phyloP scores from a whole-genome alignment of 192 early-diverging fungal species.

The Coemansia sp. region DNA sequence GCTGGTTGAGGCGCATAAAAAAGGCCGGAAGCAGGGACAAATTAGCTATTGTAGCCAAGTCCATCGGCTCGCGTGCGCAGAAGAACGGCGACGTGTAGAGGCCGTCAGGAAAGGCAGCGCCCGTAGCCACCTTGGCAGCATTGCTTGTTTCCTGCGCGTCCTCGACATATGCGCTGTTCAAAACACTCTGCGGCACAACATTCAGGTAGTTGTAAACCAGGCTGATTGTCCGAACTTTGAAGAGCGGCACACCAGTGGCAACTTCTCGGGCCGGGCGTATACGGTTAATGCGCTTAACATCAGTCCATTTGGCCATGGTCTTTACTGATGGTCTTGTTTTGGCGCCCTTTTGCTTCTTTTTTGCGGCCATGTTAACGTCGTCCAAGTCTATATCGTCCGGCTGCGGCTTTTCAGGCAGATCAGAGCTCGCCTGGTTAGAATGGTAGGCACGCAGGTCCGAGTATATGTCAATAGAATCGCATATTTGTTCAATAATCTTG shows the following conservation, averaged over 20 bases:
- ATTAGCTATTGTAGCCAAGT: conserved; percentile 20
- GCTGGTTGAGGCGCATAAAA: conserved; percentile 60
- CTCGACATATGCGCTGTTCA: not conserved
- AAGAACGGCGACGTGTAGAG: conserved; percentile 51
- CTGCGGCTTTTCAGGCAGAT: not conserved
- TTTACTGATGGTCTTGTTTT: conserved; percentile 3
- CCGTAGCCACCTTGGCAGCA: not conserved
- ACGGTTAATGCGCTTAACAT: conserved; percentile 19
- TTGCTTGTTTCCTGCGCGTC: not conserved
- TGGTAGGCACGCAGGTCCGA: conserved; percentile 37
- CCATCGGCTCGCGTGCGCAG: conserved; percentile 32
- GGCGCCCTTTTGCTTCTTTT: conserved; percentile 1
- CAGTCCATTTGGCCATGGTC: conserved; percentile 28
- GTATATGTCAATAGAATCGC: conserved; percentile 30
- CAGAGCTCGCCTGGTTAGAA: not conserved
- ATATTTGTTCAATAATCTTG: conserved; percentile 32
- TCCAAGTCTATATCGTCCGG: not conserved
- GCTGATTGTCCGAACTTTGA: conserved; percentile 16
- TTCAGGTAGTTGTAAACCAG: conserved; percentile 33
- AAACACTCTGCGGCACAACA: not conserved
- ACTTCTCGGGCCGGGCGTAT: conserved; percentile 18
- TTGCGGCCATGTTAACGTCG: not conserved
- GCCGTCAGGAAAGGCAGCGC: conserved; percentile 19
- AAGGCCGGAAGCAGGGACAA: conserved; percentile 64
- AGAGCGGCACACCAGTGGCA: conserved; percentile 30